Evolutionary conservation across 78 protist genomes (phyloP).

Genomic region (Dictyostelium citrinum): DNA sequence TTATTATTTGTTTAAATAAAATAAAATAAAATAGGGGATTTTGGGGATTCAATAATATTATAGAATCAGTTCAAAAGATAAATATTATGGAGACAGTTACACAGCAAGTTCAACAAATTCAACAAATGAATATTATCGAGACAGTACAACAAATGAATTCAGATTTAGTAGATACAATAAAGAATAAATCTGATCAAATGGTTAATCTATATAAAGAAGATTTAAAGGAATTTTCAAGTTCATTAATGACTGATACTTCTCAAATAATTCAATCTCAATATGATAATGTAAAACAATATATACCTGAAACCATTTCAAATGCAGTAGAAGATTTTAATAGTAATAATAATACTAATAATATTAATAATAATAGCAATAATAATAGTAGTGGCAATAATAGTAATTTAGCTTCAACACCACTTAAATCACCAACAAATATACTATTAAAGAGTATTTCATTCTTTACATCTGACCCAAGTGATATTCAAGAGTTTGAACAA

Average conservation of each 20-base stretch:
- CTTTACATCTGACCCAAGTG: conserved; percentile 46
- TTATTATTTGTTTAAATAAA: not conserved
- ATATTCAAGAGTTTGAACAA: conserved; percentile 56
- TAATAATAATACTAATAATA: not conserved
- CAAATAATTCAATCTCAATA: conserved; percentile 1
- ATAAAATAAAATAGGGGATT: not conserved
- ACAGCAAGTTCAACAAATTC: not conserved
- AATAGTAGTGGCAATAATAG: not conserved
- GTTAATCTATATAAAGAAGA: conserved; percentile 63
- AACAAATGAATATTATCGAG: conserved; percentile 11
- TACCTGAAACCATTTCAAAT: not conserved
- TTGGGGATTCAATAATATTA: conserved; percentile 11
- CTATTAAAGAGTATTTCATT: conserved; percentile 45
- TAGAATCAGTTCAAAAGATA: conserved; percentile 3
- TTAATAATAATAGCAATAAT: not conserved
- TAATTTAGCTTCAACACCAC: not conserved
- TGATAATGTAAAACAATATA: conserved; percentile 32
- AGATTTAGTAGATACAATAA: conserved; percentile 45
- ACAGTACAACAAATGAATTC: conserved; percentile 48
- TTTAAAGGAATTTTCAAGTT: conserved; percentile 61
- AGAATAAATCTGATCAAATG: conserved; percentile 52
- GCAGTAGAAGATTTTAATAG: not conserved
- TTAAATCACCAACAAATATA: conserved; percentile 9
- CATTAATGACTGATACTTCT: conserved; percentile 19
- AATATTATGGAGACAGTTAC: not conserved